phyloP scores from a whole-genome alignment of 257 asterid genomes.

The Solanum chaucha region DNA sequence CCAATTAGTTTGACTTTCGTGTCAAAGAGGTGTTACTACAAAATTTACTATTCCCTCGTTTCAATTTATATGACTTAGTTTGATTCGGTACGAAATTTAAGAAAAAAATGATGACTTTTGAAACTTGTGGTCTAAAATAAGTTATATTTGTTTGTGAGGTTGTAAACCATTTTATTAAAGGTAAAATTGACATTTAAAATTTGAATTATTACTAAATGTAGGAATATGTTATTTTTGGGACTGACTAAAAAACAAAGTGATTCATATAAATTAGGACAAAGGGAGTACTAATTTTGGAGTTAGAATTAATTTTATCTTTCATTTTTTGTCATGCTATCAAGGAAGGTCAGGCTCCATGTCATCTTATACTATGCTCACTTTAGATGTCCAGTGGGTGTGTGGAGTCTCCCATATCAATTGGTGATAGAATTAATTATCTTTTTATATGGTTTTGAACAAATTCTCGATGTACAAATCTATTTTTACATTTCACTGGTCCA shows the following conservation, averaged over 20 bases:
- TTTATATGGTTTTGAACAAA: not conserved
- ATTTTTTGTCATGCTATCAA: not conserved
- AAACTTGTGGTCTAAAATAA: not conserved
- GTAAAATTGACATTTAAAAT: too few species aligned
- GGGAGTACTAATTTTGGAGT: not conserved
- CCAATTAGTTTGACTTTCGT: not conserved
- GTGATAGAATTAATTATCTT: not conserved
- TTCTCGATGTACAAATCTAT: not conserved
- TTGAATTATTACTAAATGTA: not conserved
- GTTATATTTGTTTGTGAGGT: not conserved
- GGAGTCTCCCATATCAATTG: not conserved
- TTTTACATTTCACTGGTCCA: not conserved
- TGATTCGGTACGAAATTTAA: fast-evolving
- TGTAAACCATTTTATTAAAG: not conserved
- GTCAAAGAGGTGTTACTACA: not conserved
- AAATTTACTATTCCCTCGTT: not conserved
- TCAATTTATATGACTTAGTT: too few species aligned
- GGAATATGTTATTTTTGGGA: too few species aligned
- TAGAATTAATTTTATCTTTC: not conserved
- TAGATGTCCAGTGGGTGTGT: not conserved
- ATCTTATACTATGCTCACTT: too few species aligned
- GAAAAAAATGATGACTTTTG: fast-evolving
- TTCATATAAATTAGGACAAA: too few species aligned
- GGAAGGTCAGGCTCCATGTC: not conserved
- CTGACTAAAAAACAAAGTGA: too few species aligned